These are phyloP conservation scores for Cordyceps fumosorosea DNA, from an alignment of 2,329 filamentous ascomycete genomes.

Conservation along the genomic window DNA sequence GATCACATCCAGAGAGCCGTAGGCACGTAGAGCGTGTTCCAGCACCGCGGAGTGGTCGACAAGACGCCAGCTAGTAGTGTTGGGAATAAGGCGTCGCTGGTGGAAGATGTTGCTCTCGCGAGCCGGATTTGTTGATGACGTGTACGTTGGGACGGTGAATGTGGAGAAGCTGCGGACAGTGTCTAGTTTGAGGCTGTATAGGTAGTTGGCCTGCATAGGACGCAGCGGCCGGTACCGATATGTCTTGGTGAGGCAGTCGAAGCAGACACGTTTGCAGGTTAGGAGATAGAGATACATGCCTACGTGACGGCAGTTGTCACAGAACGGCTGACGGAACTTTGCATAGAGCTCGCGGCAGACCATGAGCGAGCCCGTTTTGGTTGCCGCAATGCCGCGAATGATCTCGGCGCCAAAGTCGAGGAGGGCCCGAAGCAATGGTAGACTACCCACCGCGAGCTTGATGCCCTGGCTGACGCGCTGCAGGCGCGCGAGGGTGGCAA, in stretches of 20 bases:
- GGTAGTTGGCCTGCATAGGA: neutral
- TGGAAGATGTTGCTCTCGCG: too few species aligned
- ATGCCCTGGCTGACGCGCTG: neutral
- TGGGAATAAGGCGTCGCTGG: neutral
- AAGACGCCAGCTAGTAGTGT: neutral
- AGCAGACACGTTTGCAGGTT: neutral
- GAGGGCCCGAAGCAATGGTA: neutral
- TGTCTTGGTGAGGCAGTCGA: neutral
- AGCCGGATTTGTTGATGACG: neutral
- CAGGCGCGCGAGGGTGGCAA: neutral
- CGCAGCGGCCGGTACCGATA: neutral
- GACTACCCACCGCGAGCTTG: neutral
- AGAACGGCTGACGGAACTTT: neutral
- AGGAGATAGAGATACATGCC: neutral
- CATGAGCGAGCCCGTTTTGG: neutral
- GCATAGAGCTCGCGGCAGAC: neutral
- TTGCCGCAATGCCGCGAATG: neutral
- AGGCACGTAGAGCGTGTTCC: neutral
- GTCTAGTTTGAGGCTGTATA: too few species aligned
- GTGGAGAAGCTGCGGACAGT: too few species aligned
- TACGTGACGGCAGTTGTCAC: neutral
- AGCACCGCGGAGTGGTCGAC: neutral
- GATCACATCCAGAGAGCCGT: too few species aligned
- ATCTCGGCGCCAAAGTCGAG: neutral
- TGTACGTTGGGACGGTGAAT: neutral